phyloP scores from a whole-genome alignment of 176 grass and related monocot genomes.

The Chrysopogon serrulatus region DNA sequence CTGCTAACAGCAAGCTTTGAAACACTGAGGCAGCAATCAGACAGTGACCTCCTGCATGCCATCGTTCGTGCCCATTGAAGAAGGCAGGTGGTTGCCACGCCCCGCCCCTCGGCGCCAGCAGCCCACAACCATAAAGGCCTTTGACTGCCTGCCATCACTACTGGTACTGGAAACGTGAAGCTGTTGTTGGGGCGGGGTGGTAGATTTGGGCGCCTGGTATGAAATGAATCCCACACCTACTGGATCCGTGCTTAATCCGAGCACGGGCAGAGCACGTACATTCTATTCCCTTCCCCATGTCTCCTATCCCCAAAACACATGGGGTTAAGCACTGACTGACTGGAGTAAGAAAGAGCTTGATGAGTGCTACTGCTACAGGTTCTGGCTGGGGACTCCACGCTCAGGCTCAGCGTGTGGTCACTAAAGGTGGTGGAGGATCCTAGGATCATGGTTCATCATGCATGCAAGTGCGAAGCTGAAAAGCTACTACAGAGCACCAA shows the following conservation, averaged over 20 bases:
- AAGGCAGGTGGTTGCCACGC: slow-evolving; percentile 7
- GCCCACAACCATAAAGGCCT: slow-evolving; percentile 28
- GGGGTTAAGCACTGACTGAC: slow-evolving; percentile 33
- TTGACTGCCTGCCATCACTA: slow-evolving; percentile 27
- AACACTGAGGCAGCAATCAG: slow-evolving; percentile 37
- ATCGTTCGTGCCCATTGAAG: slow-evolving; percentile 27
- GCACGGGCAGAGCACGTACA: not conserved
- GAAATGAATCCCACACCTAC: slow-evolving; percentile 37
- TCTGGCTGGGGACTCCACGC: not conserved
- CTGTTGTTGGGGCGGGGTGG: not conserved
- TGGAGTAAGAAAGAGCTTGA: slow-evolving; percentile 36
- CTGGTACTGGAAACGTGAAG: slow-evolving; percentile 8
- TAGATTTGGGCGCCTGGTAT: not conserved
- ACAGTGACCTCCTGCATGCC: slow-evolving; percentile 24
- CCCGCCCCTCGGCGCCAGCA: not conserved
- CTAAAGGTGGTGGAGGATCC: slow-evolving; percentile 23
- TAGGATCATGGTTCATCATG: slow-evolving; percentile 14
- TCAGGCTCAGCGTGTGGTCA: not conserved
- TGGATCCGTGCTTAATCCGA: not conserved
- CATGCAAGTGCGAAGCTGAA: not conserved
- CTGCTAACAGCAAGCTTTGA: slow-evolving; percentile 30
- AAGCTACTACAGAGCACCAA: not conserved
- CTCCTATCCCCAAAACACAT: slow-evolving; percentile 36
- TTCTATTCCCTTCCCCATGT: slow-evolving; percentile 19
- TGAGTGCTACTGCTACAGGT: slow-evolving; percentile 18